Percentiles rank a stretch among this genome's conserved stretches.
Conservation (phyloP, 805 yeast species). For the Phaffomyces antillensis region DNA sequence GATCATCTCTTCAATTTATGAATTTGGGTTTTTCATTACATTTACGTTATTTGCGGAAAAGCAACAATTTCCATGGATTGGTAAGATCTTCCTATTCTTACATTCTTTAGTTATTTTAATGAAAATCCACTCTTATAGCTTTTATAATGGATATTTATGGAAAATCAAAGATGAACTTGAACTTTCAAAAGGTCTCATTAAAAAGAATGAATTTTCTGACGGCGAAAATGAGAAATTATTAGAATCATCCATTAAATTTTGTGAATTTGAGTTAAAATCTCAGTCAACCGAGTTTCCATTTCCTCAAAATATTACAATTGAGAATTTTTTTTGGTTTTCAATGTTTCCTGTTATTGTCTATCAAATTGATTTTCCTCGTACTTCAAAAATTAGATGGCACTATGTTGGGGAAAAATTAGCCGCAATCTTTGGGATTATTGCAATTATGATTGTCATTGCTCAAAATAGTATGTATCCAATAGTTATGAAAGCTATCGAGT, state of each 20-base stretch:
- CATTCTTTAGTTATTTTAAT: constrained; percentile 83
- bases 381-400: constrained; percentile 55
- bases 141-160: constrained; percentile 89
- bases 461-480: constrained; percentile 71
- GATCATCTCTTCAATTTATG: constrained; percentile 51
- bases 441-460: constrained; percentile 74
- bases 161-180: constrained; percentile 45
- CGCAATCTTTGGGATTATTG: constrained; percentile 84
- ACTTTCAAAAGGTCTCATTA: constrained; percentile 38
- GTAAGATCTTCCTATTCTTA: constrained; percentile 72
- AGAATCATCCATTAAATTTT: constrained; percentile 51
- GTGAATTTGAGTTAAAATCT: constrained; percentile 60
- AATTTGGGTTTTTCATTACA: constrained; percentile 42
- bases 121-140: constrained; percentile 94
- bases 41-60: constrained; percentile 52
- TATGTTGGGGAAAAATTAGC: constrained; percentile 62
- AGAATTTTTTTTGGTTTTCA: constrained; percentile 67
- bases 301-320: constrained; percentile 63
- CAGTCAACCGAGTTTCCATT: constrained; percentile 46
- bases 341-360: constrained; percentile 89
- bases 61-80: constrained; percentile 78
- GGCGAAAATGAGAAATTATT: constrained; percentile 23
- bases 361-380: constrained; percentile 77
- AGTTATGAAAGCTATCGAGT: constrained; percentile 49
- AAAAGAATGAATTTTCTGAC: constrained; percentile 26